Evolutionary conservation across 306 rosid genomes (phyloP), one percentile per base, ranked within the genome.

Genomic region (Quercus gilva): DNA sequence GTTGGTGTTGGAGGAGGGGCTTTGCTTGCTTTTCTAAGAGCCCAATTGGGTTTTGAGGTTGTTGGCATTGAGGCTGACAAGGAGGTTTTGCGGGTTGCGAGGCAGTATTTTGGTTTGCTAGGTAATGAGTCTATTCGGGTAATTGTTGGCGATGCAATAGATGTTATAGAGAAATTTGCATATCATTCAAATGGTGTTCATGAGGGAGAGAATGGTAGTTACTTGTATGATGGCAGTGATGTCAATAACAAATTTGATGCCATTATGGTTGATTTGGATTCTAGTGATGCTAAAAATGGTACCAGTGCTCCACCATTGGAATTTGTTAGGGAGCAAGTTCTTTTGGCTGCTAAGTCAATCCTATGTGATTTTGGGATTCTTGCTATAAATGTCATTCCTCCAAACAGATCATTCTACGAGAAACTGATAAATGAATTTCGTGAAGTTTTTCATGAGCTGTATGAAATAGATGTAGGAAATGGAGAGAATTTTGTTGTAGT

Each of bases 1-100:
- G 79, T 92, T 52, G 98, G 98, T 64, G 91, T 94, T 80, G 98
- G 97, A 15, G 97, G 98, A 55, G 97, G 97, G 69, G 97, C 98
- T 75, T 81, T 94, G 86, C 82, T 84, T 9, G 37, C 88, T 21
- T 94, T 94, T 82, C 83, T 91, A 56, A 85, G 73, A 79, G 74
- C 76, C 69, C 89, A 85, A 58, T 81, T 94, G 88, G 87, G 79
- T 60, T 94, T 94, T 77, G 89, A 84, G 85, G 97, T 94, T 18
- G 41, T 78, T 12, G 95, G 97, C 41, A 86, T 94, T 55, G 97
- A 94, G 37, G 75, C 82, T 52, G 97, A 92, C 76, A 60, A 28
- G 51, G 94, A 87, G 79, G 97, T 92, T 78, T 72, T 92, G 60
- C 76, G 85, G 76, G 86, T 94, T 78, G 93, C 91, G n/a, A 78